phyloP scores from a whole-genome alignment of 2,329 filamentous ascomycete genomes.

The Paraconiothyrium brasiliense region DNA sequence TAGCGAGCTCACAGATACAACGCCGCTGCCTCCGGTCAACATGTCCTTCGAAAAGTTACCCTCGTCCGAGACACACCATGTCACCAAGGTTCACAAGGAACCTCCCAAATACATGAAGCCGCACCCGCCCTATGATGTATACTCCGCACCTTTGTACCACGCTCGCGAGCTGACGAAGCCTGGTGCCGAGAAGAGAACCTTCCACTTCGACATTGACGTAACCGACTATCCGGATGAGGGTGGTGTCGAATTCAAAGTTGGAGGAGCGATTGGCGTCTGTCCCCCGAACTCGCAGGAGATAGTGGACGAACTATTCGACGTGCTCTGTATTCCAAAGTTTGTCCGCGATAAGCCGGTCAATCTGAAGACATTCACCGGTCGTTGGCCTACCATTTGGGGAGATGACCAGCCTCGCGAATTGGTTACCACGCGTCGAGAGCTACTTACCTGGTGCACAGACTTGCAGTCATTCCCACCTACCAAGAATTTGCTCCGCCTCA shows the following conservation, averaged over 20 bases:
- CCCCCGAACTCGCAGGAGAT: slow-evolving; percentile 81
- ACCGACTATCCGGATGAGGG: slow-evolving; percentile 89
- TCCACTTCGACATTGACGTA: slow-evolving; percentile 96
- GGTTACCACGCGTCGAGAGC: slow-evolving; percentile 86
- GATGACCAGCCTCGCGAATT: slow-evolving; percentile 85
- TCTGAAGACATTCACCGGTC: slow-evolving; percentile 79
- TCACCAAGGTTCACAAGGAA: slow-evolving; percentile 63
- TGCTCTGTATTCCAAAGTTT: slow-evolving; percentile 81
- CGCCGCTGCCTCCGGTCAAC: slow-evolving; percentile 77
- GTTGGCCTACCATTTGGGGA: slow-evolving; percentile 99
- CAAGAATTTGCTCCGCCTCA: slow-evolving; percentile 82
- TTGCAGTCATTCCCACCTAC: slow-evolving; percentile 92
- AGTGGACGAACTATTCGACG: slow-evolving; percentile 85
- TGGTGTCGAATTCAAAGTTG: slow-evolving; percentile 93
- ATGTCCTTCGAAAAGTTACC: slow-evolving; percentile 72
- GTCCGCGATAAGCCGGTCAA: slow-evolving; percentile 84
- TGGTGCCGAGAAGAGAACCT: slow-evolving; percentile 95
- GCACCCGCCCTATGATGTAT: slow-evolving; percentile 91
- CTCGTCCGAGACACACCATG: slow-evolving; percentile 52
- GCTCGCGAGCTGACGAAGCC: slow-evolving; percentile 85
- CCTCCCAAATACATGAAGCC: slow-evolving; percentile 92
- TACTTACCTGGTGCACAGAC: slow-evolving; percentile 96
- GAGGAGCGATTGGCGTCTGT: slow-evolving; percentile 91
- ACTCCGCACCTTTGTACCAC: slow-evolving; percentile 85
- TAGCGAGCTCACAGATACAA: slow-evolving; percentile 74